Evolutionary conservation across 2,329 filamentous ascomycete genomes (phyloP).

Genomic region (Colletotrichum karsti): DNA sequence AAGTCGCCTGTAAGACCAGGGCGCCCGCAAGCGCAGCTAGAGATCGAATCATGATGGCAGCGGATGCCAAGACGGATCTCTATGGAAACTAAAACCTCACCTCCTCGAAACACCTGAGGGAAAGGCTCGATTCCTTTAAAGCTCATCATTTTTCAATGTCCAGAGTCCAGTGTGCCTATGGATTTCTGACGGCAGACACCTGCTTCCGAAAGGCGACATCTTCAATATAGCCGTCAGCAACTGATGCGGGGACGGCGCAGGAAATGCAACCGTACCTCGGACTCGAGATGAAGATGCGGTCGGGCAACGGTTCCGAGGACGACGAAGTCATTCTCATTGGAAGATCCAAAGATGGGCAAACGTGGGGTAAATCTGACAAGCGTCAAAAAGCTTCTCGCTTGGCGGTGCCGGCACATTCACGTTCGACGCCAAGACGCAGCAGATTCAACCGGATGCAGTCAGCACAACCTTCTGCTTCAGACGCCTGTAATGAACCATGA

Average conservation of each 20-base stretch:
- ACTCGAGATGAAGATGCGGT: not conserved
- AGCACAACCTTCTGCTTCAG: not conserved
- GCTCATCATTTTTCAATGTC: not conserved
- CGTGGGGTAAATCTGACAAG: not conserved
- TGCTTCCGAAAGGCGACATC: not conserved
- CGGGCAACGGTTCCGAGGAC: not conserved
- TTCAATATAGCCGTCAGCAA: not conserved
- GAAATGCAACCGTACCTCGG: not conserved
- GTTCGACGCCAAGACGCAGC: not conserved
- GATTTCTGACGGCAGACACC: not conserved
- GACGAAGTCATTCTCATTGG: not conserved
- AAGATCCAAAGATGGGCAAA: not conserved
- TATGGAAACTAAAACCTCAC: fast-evolving
- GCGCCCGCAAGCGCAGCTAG: not conserved
- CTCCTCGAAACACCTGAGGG: not conserved
- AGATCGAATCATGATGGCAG: not conserved
- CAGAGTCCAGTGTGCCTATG: not conserved
- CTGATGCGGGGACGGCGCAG: not conserved
- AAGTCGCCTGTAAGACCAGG: not conserved
- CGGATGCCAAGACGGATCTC: fast-evolving
- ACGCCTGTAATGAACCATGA: not conserved
- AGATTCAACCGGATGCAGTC: not conserved
- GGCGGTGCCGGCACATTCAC: not conserved
- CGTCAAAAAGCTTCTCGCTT: not conserved
- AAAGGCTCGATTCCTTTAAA: not conserved